Conservation (phyloP, 805 yeast genomes). For the Yarrowia sp. region DNA sequence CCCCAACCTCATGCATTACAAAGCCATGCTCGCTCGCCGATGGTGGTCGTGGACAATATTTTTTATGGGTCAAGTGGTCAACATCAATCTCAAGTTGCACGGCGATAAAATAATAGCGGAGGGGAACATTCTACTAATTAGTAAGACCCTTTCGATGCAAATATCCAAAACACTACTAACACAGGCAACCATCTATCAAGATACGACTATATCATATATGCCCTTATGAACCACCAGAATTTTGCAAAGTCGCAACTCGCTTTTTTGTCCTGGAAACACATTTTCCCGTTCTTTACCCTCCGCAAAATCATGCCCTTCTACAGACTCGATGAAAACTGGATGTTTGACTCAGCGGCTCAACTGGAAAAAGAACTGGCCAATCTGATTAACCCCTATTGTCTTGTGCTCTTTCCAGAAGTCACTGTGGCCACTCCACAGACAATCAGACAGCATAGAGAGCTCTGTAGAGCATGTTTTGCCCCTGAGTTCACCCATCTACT, state of each 20-base stretch:
- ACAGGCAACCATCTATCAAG: conserved; percentile 11
- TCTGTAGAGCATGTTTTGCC: conserved; percentile 55
- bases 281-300: conserved; percentile 32
- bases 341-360: conserved; percentile 28
- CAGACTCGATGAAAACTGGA: conserved; percentile 36
- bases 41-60: conserved; percentile 18
- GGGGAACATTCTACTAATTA: conserved; percentile 6
- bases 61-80: neutral
- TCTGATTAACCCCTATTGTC: conserved; percentile 44
- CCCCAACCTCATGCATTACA: neutral
- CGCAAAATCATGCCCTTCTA: conserved; percentile 27
- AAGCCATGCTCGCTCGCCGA: conserved; percentile 1
- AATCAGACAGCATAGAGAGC: conserved; percentile 48
- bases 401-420: conserved; percentile 82
- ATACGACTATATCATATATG: conserved; percentile 4
- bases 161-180: conserved; percentile 35
- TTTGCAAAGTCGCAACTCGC: neutral
- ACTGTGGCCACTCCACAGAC: conserved; percentile 45
- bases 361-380: conserved; percentile 27
- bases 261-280: conserved; percentile 27
- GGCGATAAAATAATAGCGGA: conserved; percentile 14
- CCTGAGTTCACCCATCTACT: conserved; percentile 59
- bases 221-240: neutral
- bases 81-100: neutral
- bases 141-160: conserved; percentile 32